A percentile compares a stretch with the other conserved stretches of the same genome.
Conservation (phyloP, 192 early-diverging fungal genomes). For the Coemansia javaensis region DNA sequence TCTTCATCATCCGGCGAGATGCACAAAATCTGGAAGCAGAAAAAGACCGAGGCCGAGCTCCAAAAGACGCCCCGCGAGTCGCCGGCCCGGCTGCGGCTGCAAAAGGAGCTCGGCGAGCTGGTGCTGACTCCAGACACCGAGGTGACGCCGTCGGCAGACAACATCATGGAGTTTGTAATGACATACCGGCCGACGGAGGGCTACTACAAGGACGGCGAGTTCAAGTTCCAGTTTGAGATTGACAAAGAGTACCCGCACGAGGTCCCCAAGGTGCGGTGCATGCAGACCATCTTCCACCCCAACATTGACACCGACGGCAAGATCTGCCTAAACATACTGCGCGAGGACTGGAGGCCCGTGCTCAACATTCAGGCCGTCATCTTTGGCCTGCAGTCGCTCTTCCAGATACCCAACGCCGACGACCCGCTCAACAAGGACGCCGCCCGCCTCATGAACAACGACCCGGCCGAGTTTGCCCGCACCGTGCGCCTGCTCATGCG, state of each 20-base stretch:
- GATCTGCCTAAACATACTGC: constrained; percentile 92
- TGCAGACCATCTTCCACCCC: constrained; percentile 93
- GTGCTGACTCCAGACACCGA: constrained; percentile 72
- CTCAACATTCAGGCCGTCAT: constrained; percentile 85
- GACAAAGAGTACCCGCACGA: constrained; percentile 91
- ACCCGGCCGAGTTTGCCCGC: constrained; percentile 64
- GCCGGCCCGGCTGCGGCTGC: constrained; percentile 84
- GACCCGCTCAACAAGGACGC: constrained; percentile 99
- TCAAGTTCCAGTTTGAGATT: constrained; percentile 77
- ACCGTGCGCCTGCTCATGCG: constrained; percentile 75
- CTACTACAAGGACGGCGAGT: constrained; percentile 80
- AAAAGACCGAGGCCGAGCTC: no score
- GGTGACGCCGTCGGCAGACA: constrained; percentile 72
- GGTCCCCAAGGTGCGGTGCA: constrained; percentile 86
- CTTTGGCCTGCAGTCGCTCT: constrained; percentile 87
- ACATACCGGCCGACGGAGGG: constrained; percentile 81
- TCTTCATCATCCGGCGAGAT: constrained; percentile 37
- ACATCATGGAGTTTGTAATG: constrained; percentile 73
- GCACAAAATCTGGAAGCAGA: constrained; percentile 88
- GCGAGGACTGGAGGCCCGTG: constrained; percentile 99
- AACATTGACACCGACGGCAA: constrained; percentile 97
- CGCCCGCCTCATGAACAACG: constrained; percentile 70
- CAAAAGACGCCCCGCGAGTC: no score
- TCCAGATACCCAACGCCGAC: constrained; percentile 91
- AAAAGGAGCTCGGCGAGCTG: constrained; percentile 91